These are phyloP conservation scores for Santalum album DNA, from an alignment of 164 flowering plant species.

Conservation along the genomic window DNA sequence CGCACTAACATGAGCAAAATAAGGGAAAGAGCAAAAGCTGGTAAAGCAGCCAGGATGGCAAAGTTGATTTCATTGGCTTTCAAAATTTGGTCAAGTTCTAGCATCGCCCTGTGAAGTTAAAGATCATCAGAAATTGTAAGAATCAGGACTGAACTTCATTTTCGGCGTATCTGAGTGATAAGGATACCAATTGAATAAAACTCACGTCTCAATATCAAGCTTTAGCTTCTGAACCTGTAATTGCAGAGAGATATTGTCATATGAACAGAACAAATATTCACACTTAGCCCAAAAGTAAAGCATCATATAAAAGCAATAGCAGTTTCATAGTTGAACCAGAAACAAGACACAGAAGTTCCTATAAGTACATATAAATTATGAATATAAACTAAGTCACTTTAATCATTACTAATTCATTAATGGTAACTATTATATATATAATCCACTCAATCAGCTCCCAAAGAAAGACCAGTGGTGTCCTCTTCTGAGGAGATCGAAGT, in stretches of 20 bases:
- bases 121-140: conserved; percentile 6
- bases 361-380: no score
- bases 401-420: no score
- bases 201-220: conserved; percentile 93
- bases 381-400: no score
- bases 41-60: conserved; percentile 94
- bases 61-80: conserved; percentile 96
- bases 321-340: no score
- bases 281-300: no score
- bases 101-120: conserved; percentile 82
- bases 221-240: conserved; percentile 97
- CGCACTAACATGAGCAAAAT: conserved; percentile 54
- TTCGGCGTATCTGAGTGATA: neutral
- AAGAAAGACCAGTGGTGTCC: no score
- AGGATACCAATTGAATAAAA: conserved; percentile 8
- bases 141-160: neutral
- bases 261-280: neutral
- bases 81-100: conserved; percentile 89
- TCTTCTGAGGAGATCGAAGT: no score
- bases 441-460: no score
- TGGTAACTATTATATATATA: no score
- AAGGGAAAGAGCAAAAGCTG: conserved; percentile 77
- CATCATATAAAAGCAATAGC: no score
- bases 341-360: no score
- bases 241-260: conserved; percentile 9